phyloP scores from a whole-genome alignment of 495 filamentous ascomycete species.

The Aspergillus asperescens region DNA sequence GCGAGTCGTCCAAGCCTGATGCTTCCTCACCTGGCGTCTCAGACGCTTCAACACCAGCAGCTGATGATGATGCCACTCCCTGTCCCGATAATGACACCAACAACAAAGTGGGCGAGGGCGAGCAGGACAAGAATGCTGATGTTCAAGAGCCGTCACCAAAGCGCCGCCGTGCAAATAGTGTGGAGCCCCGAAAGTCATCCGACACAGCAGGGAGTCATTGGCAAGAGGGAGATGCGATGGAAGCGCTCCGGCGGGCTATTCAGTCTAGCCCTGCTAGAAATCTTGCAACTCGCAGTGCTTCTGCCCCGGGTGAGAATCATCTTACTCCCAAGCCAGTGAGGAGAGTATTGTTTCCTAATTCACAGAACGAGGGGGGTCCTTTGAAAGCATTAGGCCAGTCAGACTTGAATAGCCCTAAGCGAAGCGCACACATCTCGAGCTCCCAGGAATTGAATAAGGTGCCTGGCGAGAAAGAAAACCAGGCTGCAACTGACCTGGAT shows the following conservation, averaged over 20 bases:
- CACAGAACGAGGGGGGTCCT: constrained; percentile 49
- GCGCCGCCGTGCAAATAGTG: constrained; percentile 37
- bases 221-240: constrained; percentile 51
- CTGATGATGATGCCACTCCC: constrained; percentile 36
- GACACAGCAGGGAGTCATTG: constrained; percentile 30
- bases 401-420: constrained; percentile 51
- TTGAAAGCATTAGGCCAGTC: constrained; percentile 56
- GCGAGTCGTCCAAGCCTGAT: constrained; percentile 24
- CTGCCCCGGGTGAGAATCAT: constrained; percentile 50
- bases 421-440: constrained; percentile 36
- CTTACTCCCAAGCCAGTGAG: constrained; percentile 62
- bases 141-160: constrained; percentile 30
- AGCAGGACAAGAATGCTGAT: constrained; percentile 24
- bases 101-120: constrained; percentile 15
- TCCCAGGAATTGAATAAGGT: constrained; percentile 32
- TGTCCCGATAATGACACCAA: constrained; percentile 25
- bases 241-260: constrained; percentile 57
- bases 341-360: constrained; percentile 69
- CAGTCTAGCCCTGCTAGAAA: constrained; percentile 68
- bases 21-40: constrained; percentile 41
- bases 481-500: constrained; percentile 43
- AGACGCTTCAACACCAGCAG: constrained; percentile 38
- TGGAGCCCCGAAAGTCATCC: constrained; percentile 33
- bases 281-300: constrained; percentile 57
- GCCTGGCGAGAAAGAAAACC: constrained; percentile 47